Conservation (phyloP, 805 yeast species). For the Millerozyma miso region DNA sequence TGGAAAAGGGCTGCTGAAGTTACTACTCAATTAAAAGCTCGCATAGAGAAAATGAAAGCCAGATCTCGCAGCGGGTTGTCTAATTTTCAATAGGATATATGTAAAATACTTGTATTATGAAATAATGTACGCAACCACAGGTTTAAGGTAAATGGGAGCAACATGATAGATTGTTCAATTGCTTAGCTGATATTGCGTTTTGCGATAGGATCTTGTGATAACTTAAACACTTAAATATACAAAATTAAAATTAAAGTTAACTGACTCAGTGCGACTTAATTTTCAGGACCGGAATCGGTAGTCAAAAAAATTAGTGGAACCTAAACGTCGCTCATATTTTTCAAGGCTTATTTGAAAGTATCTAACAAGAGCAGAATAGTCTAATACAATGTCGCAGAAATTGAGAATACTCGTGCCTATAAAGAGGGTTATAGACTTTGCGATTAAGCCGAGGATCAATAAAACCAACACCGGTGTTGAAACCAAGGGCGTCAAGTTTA, state of each 20-base stretch:
- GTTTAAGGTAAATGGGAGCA: too few relatives aligned
- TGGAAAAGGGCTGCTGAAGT: conserved; percentile 92
- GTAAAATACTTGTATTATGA: background rate
- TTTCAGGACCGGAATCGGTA: conserved; percentile 3
- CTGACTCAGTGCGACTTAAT: background rate
- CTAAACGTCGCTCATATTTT: background rate
- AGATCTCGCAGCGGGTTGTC: conserved; percentile 26
- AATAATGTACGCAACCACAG: background rate
- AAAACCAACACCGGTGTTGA: conserved; percentile 81
- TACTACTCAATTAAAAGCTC: conserved; percentile 75
- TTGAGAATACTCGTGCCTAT: conserved; percentile 85
- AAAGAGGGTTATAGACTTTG: conserved; percentile 91
- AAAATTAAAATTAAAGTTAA: too few relatives aligned
- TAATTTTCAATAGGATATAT: conserved; percentile 1
- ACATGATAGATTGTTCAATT: too few relatives aligned
- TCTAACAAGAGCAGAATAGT: background rate
- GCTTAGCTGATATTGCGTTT: too few relatives aligned
- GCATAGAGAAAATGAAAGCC: conserved; percentile 88
- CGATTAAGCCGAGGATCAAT: conserved; percentile 89
- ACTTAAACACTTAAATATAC: too few relatives aligned
- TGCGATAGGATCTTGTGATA: too few relatives aligned
- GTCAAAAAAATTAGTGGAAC: background rate
- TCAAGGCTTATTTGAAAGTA: too few relatives aligned
- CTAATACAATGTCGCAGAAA: conserved; percentile 34
- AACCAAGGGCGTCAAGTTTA: conserved; percentile 83